Conservation (phyloP, 495 filamentous ascomycete species). For the Parathielavia hyrcaniae region DNA sequence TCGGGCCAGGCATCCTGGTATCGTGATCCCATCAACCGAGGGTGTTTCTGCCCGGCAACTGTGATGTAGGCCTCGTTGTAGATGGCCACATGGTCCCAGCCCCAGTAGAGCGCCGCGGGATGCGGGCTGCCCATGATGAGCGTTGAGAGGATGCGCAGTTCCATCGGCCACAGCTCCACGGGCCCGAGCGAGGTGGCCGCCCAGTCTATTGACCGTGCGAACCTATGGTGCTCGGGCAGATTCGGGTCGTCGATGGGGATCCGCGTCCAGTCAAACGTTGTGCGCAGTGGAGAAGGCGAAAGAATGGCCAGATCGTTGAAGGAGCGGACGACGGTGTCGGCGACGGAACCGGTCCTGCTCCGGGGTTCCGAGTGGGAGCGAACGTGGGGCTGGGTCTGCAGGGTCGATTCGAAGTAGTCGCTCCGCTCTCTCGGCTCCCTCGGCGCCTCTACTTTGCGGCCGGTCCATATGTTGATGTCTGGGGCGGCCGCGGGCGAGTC, state of each 20-base stretch:
- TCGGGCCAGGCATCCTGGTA: slow-evolving; percentile 61
- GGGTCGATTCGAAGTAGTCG: slow-evolving; percentile 37
- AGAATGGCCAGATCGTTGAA: slow-evolving; percentile 29
- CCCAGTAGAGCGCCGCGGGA: slow-evolving; percentile 70
- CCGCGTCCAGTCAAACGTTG: slow-evolving; percentile 64
- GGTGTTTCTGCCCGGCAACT: slow-evolving; percentile 64
- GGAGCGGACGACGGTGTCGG: slow-evolving; percentile 23
- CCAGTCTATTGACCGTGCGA: slow-evolving; percentile 62
- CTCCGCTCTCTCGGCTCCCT: slow-evolving; percentile 32
- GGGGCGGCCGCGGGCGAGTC: slow-evolving; percentile 24
- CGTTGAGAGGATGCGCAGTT: slow-evolving; percentile 58
- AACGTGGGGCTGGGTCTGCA: slow-evolving; percentile 8
- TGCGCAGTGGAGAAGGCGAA: slow-evolving; percentile 26
- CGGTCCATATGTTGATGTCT: slow-evolving; percentile 24
- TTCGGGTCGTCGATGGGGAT: slow-evolving; percentile 49
- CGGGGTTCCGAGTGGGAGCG: slow-evolving; percentile 26
- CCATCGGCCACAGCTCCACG: slow-evolving; percentile 56
- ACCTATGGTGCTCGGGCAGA: slow-evolving; percentile 57
- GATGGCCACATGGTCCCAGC: slow-evolving; percentile 55
- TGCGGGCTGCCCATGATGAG: slow-evolving; percentile 67
- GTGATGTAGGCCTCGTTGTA: slow-evolving; percentile 69
- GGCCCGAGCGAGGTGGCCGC: slow-evolving; percentile 57
- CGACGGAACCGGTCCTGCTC: slow-evolving; percentile 16
- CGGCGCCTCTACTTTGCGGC: slow-evolving; percentile 20
- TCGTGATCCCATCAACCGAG: slow-evolving; percentile 57